Conservation (phyloP, 345 rosid genomes). For the Clarkia xantiana region DNA sequence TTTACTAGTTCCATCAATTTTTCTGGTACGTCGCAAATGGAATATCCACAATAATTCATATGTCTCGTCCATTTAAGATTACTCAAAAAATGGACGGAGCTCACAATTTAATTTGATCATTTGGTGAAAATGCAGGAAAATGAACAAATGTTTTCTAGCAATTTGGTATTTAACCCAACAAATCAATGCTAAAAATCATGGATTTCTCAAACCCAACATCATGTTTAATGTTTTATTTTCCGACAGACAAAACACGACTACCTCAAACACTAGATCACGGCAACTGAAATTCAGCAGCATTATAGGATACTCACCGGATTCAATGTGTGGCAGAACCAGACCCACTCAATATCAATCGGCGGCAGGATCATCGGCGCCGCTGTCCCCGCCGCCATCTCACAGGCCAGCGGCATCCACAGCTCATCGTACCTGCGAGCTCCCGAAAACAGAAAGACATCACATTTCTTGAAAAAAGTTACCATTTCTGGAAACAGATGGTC, state of each 20-base stretch:
- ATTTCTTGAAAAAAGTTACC: constrained; percentile 6
- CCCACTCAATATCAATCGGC: constrained; percentile 91
- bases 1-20: too few species aligned
- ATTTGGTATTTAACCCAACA: too few species aligned
- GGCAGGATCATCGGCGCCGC: constrained; percentile 60
- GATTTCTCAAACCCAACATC: too few species aligned
- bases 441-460: constrained; percentile 1
- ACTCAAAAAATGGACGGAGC: too few species aligned
- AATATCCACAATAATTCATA: too few species aligned
- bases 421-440: constrained; percentile 51
- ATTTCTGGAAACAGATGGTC: not conserved
- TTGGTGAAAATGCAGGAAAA: too few species aligned
- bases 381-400: constrained; percentile 52
- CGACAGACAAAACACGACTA: not conserved
- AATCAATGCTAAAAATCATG: too few species aligned
- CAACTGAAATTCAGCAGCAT: too few species aligned
- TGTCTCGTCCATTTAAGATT: too few species aligned
- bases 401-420: constrained; percentile 91
- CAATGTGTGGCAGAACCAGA: constrained; percentile 89
- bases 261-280: not conserved
- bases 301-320: constrained; percentile 45
- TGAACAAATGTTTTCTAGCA: too few species aligned
- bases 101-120: too few species aligned
- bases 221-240: not conserved
- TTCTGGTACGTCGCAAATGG: too few species aligned